Percentiles rank a stretch among this genome's conserved stretches.
phyloP scores from a whole-genome alignment of 1,139 yeast genomes.

The Pichia sp. region DNA sequence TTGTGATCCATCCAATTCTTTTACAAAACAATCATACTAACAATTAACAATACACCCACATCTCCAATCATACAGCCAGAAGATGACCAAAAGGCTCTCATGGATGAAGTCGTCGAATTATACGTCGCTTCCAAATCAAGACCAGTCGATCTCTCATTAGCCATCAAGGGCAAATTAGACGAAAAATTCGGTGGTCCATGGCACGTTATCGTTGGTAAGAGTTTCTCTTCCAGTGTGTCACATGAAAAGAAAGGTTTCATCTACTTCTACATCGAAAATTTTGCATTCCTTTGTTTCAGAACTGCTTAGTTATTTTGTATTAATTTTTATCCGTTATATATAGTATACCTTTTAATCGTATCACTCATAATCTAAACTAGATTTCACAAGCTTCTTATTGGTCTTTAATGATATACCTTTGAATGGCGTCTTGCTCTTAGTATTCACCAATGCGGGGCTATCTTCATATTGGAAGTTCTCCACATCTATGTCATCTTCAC shows the following conservation, averaged over 20 bases:
- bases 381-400: conserved; percentile 2
- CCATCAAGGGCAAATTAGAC: conserved; percentile 74
- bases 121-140: conserved; percentile 42
- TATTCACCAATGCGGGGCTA: not conserved
- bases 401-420: not conserved
- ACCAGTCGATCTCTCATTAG: conserved; percentile 79
- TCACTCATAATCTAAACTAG: not conserved
- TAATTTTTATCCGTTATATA: not conserved
- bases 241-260: conserved; percentile 81
- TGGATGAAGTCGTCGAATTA: conserved; percentile 58
- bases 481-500: no score
- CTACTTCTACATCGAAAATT: conserved; percentile 78
- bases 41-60: no score
- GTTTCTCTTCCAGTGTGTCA: conserved; percentile 91
- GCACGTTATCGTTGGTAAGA: conserved; percentile 95
- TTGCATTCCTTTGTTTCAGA: conserved; percentile 81
- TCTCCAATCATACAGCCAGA: conserved; percentile 36
- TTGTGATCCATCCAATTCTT: no score
- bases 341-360: not conserved
- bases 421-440: no score
- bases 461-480: no score
- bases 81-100: conserved; percentile 57
- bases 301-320: conserved; percentile 42
- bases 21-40: not conserved
- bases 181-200: conserved; percentile 75